phyloP scores from a whole-genome alignment of 2,329 filamentous ascomycete genomes.

The Didymella lethalis region DNA sequence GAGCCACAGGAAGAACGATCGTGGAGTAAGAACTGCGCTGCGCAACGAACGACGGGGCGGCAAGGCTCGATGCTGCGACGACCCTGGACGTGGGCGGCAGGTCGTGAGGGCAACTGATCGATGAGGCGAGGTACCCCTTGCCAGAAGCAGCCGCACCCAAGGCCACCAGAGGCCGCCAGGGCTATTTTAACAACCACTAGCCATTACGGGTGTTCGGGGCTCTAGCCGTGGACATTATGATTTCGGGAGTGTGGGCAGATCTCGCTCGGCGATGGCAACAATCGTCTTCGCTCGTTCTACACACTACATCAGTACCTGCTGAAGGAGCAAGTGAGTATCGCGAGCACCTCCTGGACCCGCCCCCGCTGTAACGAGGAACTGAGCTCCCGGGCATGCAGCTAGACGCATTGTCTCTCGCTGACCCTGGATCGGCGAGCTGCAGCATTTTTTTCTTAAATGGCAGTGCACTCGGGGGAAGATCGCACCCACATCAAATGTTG shows the following conservation, averaged over 20 bases:
- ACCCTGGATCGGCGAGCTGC: constrained; percentile 13
- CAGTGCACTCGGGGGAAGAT: background rate
- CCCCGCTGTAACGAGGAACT: constrained; percentile 9
- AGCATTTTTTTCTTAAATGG: constrained; percentile 1
- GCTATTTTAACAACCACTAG: constrained; percentile 20
- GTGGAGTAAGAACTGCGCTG: constrained; percentile 12
- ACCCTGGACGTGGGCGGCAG: constrained; percentile 16
- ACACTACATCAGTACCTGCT: too few species aligned
- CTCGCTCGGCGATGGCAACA: constrained; percentile 12
- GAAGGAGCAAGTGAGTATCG: background rate
- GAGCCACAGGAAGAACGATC: constrained; percentile 13
- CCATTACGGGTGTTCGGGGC: constrained; percentile 11
- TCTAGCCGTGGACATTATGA: constrained; percentile 17
- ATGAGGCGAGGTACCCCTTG: constrained; percentile 15
- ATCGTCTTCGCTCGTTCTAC: constrained; percentile 3
- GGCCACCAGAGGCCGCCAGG: constrained; percentile 11
- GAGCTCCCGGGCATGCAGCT: constrained; percentile 4
- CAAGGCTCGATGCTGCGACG: constrained; percentile 15
- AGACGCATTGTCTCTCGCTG: constrained; percentile 6
- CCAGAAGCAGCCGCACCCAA: constrained; percentile 13
- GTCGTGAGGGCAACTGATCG: constrained; percentile 21
- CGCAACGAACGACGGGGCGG: constrained; percentile 18
- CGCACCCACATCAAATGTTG: background rate
- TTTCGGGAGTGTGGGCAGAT: constrained; percentile 10
- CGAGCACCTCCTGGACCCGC: background rate